Percentiles rank a stretch among this genome's conserved stretches.
Conservation (phyloP, 805 yeast genomes). For the Ogataea zsoltii region DNA sequence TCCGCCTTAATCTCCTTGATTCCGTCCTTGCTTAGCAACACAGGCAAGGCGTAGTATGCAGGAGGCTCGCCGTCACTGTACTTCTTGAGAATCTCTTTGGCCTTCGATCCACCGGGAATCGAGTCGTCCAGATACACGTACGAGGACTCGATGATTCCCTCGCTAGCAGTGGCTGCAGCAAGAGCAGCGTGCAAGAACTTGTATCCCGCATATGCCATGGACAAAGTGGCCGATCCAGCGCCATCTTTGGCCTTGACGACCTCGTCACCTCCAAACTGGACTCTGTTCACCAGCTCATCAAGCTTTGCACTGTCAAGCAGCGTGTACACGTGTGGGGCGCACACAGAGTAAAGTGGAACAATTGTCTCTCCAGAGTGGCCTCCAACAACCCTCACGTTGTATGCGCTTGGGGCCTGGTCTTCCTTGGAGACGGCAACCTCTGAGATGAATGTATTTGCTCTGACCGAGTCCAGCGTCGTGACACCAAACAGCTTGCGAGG, state of each 20-base stretch:
- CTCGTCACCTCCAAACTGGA: slow-evolving; percentile 89
- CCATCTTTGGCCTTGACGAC: slow-evolving; percentile 95
- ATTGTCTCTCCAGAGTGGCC: slow-evolving; percentile 95
- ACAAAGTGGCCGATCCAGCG: slow-evolving; percentile 90
- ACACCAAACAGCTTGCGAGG: slow-evolving; percentile 58
- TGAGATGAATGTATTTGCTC: slow-evolving; percentile 78
- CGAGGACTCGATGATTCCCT: slow-evolving; percentile 64
- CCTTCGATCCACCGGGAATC: slow-evolving; percentile 53
- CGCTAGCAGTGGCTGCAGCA: slow-evolving; percentile 63
- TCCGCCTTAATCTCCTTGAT: slow-evolving; percentile 55
- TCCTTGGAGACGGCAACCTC: slow-evolving; percentile 45
- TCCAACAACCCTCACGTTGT: slow-evolving; percentile 75
- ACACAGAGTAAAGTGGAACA: slow-evolving; percentile 68
- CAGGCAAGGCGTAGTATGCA: slow-evolving; percentile 64
- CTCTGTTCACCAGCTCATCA: slow-evolving; percentile 73
- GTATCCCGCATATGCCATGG: slow-evolving; percentile 95
- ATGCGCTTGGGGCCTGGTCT: slow-evolving; percentile 46
- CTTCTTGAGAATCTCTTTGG: slow-evolving; percentile 42
- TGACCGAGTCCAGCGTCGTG: slow-evolving; percentile 58
- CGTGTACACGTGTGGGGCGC: slow-evolving; percentile 31
- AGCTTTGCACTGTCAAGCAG: slow-evolving; percentile 37
- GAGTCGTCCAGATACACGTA: slow-evolving; percentile 55
- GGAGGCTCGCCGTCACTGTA: slow-evolving; percentile 29
- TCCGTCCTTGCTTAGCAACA: slow-evolving; percentile 54
- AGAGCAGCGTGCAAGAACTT: slow-evolving; percentile 65